Percentiles rank a stretch among this genome's conserved stretches.
phyloP scores from a whole-genome alignment of 73 alveolate species.

The Symbiodinium natans region DNA sequence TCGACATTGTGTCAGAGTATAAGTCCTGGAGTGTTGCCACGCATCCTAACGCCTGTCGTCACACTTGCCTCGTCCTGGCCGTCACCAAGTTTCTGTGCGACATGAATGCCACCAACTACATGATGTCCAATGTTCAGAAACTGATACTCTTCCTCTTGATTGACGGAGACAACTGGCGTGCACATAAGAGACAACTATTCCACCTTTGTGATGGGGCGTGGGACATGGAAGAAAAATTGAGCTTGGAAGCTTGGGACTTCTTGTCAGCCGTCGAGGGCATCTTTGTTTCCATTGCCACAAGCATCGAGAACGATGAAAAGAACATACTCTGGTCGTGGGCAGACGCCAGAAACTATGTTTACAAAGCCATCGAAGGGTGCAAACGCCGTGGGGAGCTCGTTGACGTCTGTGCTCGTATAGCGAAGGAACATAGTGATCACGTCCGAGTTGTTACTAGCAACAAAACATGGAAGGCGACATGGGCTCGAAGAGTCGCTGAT shows the following conservation, averaged over 20 bases:
- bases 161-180: neutral
- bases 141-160: neutral
- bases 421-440: conserved; percentile 23
- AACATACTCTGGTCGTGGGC: too few relatives aligned
- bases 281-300: too few relatives aligned
- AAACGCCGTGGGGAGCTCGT: neutral
- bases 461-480: neutral
- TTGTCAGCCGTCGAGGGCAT: too few relatives aligned
- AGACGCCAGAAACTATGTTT: too few relatives aligned
- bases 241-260: neutral
- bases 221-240: neutral
- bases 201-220: neutral
- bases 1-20: too few relatives aligned
- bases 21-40: too few relatives aligned
- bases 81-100: neutral
- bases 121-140: neutral
- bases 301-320: too few relatives aligned
- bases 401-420: neutral
- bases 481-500: neutral
- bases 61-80: too few relatives aligned
- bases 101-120: conserved; percentile 14
- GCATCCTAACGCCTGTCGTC: too few relatives aligned
- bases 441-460: neutral
- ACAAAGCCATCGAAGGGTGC: too few relatives aligned
- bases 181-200: neutral